Conservation (phyloP, 768 basidiomycete genomes). For the Roridomyces roridus region DNA sequence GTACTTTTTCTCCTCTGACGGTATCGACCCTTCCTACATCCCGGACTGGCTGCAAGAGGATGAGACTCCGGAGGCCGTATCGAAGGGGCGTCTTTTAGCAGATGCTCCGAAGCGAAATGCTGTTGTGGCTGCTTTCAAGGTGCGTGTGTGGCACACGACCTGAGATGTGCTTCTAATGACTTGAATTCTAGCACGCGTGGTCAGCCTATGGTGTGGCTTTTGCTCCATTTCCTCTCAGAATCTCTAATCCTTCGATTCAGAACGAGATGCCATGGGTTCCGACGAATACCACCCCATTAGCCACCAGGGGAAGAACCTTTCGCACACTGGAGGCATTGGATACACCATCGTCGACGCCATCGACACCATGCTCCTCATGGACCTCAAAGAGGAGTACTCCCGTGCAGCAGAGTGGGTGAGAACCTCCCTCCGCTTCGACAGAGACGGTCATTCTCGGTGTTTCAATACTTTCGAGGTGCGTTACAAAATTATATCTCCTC, state of each 20-base stretch:
- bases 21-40: not conserved
- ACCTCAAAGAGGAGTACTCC: constrained; percentile 64
- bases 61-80: not conserved
- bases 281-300: constrained; percentile 80
- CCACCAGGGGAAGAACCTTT: constrained; percentile 64
- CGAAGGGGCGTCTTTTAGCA: constrained; percentile 19
- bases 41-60: not conserved
- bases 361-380: constrained; percentile 75
- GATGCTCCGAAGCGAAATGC: constrained; percentile 60
- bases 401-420: constrained; percentile 69
- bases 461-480: constrained; percentile 80
- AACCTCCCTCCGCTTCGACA: constrained; percentile 60
- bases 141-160: constrained; percentile 31
- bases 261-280: constrained; percentile 73
- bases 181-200: constrained; percentile 64
- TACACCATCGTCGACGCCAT: constrained; percentile 77
- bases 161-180: not conserved
- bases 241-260: constrained; percentile 38
- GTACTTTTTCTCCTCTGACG: constrained; percentile 5
- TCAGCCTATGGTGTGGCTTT: constrained; percentile 59
- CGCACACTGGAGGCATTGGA: constrained; percentile 64
- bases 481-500: not conserved
- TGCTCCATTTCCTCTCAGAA: not conserved
- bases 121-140: constrained; percentile 67
- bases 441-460: constrained; percentile 47